A percentile compares a stretch with the other conserved stretches of the same genome.
Evolutionary conservation across 129 eudicot species (phyloP).

Genomic region (sunflower (Helianthus annuus)): DNA sequence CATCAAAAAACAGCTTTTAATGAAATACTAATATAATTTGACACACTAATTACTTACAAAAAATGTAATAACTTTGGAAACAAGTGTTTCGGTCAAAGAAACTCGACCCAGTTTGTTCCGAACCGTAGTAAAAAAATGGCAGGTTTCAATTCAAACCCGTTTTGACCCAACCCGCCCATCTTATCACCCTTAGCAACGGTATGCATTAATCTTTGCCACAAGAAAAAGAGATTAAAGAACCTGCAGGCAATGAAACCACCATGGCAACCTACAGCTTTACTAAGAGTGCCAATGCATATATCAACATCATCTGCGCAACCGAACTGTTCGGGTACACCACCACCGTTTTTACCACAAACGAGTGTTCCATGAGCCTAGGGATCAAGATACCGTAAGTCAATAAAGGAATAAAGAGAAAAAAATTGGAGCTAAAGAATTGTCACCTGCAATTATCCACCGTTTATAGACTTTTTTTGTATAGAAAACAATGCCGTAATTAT

Average conservation of each 20-base stretch:
- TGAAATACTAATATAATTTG: not conserved
- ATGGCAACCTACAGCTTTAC: slow-evolving; percentile 99
- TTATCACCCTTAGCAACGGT: not conserved
- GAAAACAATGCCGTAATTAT: not conserved
- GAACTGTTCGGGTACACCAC: slow-evolving; percentile 91
- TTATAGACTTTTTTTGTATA: not conserved
- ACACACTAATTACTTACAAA: not conserved
- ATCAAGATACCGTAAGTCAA: slow-evolving; percentile 9
- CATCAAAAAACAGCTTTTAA: not conserved
- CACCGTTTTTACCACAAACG: slow-evolving; percentile 92
- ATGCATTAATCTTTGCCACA: slow-evolving; percentile 4
- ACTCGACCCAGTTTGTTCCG: not conserved
- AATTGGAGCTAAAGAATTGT: no score
- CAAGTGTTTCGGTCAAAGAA: not conserved
- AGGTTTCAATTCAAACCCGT: not conserved
- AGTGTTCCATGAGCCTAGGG: slow-evolving; percentile 97
- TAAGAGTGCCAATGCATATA: slow-evolving; percentile 94
- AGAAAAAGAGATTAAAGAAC: slow-evolving; percentile 36
- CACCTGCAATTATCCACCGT: no score
- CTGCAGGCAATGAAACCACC: slow-evolving; percentile 99
- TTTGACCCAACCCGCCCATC: slow-evolving; percentile 14
- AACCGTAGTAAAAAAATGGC: not conserved
- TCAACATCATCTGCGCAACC: slow-evolving; percentile 84
- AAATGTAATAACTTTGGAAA: not conserved
- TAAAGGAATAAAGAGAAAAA: not conserved